A percentile compares a stretch with the other conserved stretches of the same genome.
These are phyloP conservation scores for Nakazawaea holstii DNA, from an alignment of 805 yeast species.

Conservation along the genomic window DNA sequence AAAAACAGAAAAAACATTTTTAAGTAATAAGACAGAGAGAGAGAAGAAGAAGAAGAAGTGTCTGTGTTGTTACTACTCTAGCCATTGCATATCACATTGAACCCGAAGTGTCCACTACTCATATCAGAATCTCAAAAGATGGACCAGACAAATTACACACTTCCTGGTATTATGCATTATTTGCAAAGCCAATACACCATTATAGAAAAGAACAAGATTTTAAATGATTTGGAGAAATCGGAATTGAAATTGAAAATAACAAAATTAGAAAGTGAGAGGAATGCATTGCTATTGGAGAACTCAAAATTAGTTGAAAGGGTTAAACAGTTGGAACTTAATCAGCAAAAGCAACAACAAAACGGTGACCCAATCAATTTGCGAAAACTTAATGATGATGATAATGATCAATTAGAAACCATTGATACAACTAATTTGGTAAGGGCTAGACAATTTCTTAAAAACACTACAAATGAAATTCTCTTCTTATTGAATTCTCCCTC, in stretches of 20 bases:
- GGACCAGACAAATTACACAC: constrained; percentile 29
- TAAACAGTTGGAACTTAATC: constrained; percentile 13
- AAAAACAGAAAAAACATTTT: too few relatives aligned
- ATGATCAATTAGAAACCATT: background rate
- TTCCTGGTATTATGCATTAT: constrained; percentile 57
- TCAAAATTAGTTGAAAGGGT: constrained; percentile 36
- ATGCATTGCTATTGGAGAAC: constrained; percentile 34
- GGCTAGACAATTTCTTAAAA: constrained; percentile 27
- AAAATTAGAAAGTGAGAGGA: constrained; percentile 48
- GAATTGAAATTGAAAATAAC: constrained; percentile 46
- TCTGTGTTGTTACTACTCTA: too few relatives aligned
- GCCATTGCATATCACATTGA: too few relatives aligned
- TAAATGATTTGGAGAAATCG: constrained; percentile 47
- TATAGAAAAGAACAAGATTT: constrained; percentile 36
- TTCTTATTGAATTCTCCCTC: constrained; percentile 28
- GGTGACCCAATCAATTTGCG: background rate
- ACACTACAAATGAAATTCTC: constrained; percentile 31
- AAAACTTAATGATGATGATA: background rate
- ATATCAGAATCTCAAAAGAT: background rate
- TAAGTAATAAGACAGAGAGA: too few relatives aligned
- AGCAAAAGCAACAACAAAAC: background rate
- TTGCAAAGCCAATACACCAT: constrained; percentile 54
- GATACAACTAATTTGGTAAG: constrained; percentile 16
- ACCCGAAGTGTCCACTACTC: too few relatives aligned
- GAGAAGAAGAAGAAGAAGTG: too few relatives aligned